Evolutionary conservation across 2,329 filamentous ascomycete species (phyloP).

Genomic region (Passalora sequoiae): DNA sequence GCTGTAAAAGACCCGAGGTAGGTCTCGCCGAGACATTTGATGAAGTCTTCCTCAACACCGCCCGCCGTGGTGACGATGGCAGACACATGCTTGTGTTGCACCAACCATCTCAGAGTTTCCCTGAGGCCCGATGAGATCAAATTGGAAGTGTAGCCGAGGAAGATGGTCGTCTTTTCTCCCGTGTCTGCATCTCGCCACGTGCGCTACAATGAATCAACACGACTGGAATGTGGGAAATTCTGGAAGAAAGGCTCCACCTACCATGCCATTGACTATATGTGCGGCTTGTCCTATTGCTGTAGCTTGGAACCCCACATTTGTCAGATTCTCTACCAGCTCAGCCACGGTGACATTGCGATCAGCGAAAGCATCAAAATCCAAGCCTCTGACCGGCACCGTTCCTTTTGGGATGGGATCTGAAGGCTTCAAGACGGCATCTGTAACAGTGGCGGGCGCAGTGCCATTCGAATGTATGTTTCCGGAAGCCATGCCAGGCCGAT

Average conservation of each 20-base stretch:
- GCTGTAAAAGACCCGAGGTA: constrained; percentile 85
- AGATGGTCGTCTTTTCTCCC: constrained; percentile 78
- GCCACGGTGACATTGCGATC: constrained; percentile 73
- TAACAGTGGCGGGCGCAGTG: constrained; percentile 45
- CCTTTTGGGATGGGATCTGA: constrained; percentile 76
- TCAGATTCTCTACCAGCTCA: constrained; percentile 76
- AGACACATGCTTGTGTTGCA: constrained; percentile 86
- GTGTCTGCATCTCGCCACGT: constrained; percentile 77
- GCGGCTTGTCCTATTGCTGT: constrained; percentile 79
- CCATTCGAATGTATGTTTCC: constrained; percentile 29
- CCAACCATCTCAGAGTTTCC: constrained; percentile 85
- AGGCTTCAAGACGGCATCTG: constrained; percentile 76
- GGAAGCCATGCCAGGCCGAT: constrained; percentile 21
- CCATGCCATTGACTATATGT: constrained; percentile 93
- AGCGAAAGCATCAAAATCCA: constrained; percentile 83
- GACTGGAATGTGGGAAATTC: constrained; percentile 2
- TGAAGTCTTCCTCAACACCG: constrained; percentile 94
- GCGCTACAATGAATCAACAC: constrained; percentile 47
- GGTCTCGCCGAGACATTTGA: constrained; percentile 93
- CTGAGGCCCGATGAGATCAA: constrained; percentile 92
- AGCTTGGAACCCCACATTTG: constrained; percentile 79
- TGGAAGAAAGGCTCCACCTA: constrained; percentile 40
- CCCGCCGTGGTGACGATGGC: constrained; percentile 93
- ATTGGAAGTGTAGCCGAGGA: constrained; percentile 96
- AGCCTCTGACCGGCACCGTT: constrained; percentile 76